Evolutionary conservation across 2,329 filamentous ascomycete genomes (phyloP), one percentile per base, ranked within the genome.

Genomic region (Xylariales sp.): DNA sequence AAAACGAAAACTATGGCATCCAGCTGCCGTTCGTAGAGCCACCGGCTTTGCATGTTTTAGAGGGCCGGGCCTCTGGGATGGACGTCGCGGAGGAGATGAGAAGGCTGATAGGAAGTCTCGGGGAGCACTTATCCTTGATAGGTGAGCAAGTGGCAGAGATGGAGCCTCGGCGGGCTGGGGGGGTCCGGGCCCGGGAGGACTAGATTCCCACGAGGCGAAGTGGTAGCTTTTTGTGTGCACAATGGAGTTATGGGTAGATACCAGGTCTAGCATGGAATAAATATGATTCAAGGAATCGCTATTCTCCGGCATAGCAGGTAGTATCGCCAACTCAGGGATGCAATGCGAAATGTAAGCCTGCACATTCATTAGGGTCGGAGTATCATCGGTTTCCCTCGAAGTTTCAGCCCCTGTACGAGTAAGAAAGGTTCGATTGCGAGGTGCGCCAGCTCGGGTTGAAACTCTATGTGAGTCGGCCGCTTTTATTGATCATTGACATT

Each of bases 71-170:
- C 0, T 83, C 84, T 0, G 75, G 80, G 3, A 82, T 83, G 30
- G 86, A 87, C 55, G 83, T 86, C 23, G 83, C 83, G 50, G 81
- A 84, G 64, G 81, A 84, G 71, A 79, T 89, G 69, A 81, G 85
- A 8, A 81, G 83, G 18, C 78, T 89, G 66, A 82, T 85, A 14
- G 83, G 83, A 76, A 83, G 81, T 63, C 77, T 86, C 3, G 78
- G 81, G 5, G 83, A 85, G n/a, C 84, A 86, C 62, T 76, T 86
- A 3, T 80, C 78, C 10, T 71, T 83, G 30, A 82, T 83, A 14
- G 83, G 84, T 43, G 77, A 79, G 45, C 84, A 83, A 62, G 75
- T 86, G 18, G 80, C 79, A 0, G 78, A 77, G 9, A 74, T 86
- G 70, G 77, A 79, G n/a, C 75, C 77, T 3, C 70, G 76, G 9